Base-by-base conservation (phyloP, 1,284 basidiomycete genomes). In the Takashimella tepidaria region DNA sequence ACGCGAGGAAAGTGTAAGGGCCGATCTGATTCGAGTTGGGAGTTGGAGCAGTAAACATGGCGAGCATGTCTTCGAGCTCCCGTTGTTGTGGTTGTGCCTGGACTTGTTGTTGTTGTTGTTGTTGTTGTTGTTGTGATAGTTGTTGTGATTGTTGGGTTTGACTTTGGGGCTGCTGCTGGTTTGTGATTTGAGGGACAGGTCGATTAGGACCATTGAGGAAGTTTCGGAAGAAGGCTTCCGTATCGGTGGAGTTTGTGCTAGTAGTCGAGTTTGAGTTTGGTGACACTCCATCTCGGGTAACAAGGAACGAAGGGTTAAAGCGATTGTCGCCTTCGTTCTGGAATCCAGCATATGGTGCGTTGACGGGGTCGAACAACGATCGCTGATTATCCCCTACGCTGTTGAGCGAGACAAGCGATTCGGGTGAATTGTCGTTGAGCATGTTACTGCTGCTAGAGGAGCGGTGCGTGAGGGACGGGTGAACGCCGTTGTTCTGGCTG, bases 221-320 rank as follows among this genome's bases (percentile, higher is more conserved):
- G 54, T 68, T 71, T 12, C 68, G 67, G 69, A 70, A 72, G 11
- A 73, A 53, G 0, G 72, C 72, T 24, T 71, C 67, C 22, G 72
- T 58, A 22, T 73, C 72, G 8, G 31, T 16, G 31, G 31, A 37
- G 16, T 57, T 55, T 49, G 54, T 60, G 53, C 50, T 60, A 21
- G 54, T 52, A 5, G 47, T 53, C 5, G 41, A 49, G 8, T 55
- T 43, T n/a, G 58, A 57, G n/a, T 47, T 52, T 3, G 58, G 55
- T 2, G 55, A 37, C 10, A 37, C 31, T 37, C 31, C 31, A 8
- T 8, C 8, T 37, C 31, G 31, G 31, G 8, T 37, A 16, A 37
- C 31, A 37, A 8, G 8, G 31, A 37, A 37, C 16, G 31, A 37
- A 16, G 31, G 31, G 10, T 8, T 16, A 37, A 37, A 37, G 40